Evolutionary conservation across 768 basidiomycete genomes (phyloP).

Genomic region (Leccinum obscurum): DNA sequence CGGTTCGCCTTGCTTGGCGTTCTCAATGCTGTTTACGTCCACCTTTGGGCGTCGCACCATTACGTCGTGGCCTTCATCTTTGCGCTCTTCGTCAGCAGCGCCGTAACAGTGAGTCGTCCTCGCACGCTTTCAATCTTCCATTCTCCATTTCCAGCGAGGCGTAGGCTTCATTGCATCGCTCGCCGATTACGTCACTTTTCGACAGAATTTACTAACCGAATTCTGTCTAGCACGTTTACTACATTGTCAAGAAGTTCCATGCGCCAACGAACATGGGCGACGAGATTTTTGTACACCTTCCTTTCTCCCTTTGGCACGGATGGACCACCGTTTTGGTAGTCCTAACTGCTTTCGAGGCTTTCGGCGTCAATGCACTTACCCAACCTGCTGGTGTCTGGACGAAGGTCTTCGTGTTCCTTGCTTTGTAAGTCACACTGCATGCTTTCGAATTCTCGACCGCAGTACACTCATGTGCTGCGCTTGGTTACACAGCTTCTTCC

Average conservation of each 20-base stretch:
- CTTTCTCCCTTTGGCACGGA: conserved; percentile 95
- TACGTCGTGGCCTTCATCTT: conserved; percentile 85
- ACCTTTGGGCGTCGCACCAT: conserved; percentile 77
- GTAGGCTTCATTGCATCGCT: conserved; percentile 1
- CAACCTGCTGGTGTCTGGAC: conserved; percentile 82
- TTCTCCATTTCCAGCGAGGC: conserved; percentile 15
- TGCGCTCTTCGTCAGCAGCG: conserved; percentile 81
- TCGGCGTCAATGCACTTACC: conserved; percentile 71
- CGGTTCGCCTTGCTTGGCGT: conserved; percentile 85
- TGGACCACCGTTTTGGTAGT: conserved; percentile 86
- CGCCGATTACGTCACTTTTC: conserved; percentile 2
- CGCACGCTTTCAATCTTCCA: conserved; percentile 7
- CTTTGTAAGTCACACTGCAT: conserved; percentile 51
- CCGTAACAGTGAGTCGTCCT: conserved; percentile 44
- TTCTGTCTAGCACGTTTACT: conserved; percentile 77
- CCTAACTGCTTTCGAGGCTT: conserved; percentile 83
- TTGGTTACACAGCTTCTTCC: conserved; percentile 65
- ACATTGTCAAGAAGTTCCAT: conserved; percentile 88
- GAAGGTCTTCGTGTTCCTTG: conserved; percentile 94
- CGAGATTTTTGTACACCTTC: conserved; percentile 91
- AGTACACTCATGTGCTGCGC: conserved; percentile 9
- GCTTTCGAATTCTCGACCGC: neutral
- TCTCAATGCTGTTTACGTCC: conserved; percentile 87
- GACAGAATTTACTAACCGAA: conserved; percentile 15
- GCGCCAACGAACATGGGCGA: conserved; percentile 62